Conservation (phyloP, 78 protist species). For the Dictyostelium firmibasis region DNA sequence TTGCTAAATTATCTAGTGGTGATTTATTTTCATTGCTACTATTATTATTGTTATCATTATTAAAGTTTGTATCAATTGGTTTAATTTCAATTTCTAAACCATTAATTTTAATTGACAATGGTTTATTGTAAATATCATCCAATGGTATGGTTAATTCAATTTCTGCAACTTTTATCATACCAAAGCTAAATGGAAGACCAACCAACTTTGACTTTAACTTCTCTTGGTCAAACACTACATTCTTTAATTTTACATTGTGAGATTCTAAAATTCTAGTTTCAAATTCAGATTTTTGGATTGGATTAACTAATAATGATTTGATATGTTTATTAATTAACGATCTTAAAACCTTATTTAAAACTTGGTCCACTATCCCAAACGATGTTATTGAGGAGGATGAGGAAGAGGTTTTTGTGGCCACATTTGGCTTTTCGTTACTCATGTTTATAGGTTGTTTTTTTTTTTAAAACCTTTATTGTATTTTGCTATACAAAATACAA, state of each 20-base stretch:
- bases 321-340: slow-evolving; percentile 39
- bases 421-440: not conserved
- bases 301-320: not conserved
- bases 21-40: not conserved
- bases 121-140: not conserved
- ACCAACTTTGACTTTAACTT: not conserved
- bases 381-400: not conserved
- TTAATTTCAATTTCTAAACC: slow-evolving; percentile 36
- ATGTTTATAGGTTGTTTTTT: not conserved
- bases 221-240: slow-evolving; percentile 28
- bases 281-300: slow-evolving; percentile 37
- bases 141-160: slow-evolving; percentile 29
- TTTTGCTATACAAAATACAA: not conserved
- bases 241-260: not conserved
- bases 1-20: not conserved
- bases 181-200: slow-evolving; percentile 43
- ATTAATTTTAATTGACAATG: not conserved
- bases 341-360: slow-evolving; percentile 19
- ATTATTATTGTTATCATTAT: not conserved
- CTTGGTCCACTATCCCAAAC: not conserved
- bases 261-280: slow-evolving; percentile 15
- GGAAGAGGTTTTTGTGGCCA: not conserved
- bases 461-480: not conserved
- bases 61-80: not conserved
- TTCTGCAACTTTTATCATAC: not conserved